A percentile compares a stretch with the other conserved stretches of the same genome.
Conservation (phyloP, 2,329 filamentous ascomycete genomes). For the Trichoderma endophyticum region DNA sequence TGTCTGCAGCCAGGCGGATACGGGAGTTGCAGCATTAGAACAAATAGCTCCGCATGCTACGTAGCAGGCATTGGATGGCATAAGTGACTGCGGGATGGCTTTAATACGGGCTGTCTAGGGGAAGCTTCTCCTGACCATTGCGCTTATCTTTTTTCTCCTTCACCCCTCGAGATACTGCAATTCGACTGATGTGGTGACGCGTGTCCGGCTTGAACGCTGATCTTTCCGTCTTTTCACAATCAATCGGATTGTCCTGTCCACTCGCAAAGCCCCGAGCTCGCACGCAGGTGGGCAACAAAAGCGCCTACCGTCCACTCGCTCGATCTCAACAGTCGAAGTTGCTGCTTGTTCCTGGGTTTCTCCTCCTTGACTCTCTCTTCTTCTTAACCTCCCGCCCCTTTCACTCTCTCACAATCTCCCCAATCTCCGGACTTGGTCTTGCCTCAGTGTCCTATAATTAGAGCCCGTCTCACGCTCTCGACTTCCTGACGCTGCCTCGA, state of each 20-base stretch:
- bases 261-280: neutral
- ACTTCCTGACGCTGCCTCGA: neutral
- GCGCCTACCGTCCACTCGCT: constrained; percentile 17
- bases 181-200: constrained; percentile 4
- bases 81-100: neutral
- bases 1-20: constrained; percentile 12
- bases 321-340: neutral
- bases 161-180: neutral
- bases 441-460: neutral
- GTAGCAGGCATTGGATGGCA: constrained; percentile 6
- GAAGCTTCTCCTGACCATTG: constrained; percentile 13
- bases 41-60: neutral
- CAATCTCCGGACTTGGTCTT: neutral
- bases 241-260: neutral
- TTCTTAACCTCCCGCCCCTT: neutral
- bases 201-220: neutral
- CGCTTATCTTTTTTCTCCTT: neutral
- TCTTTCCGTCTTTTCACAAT: neutral
- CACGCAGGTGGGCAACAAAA: constrained; percentile 8
- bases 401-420: neutral
- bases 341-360: neutral
- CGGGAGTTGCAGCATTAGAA: neutral
- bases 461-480: neutral
- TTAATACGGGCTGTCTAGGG: neutral
- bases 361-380: neutral